Conservation (phyloP, 2,329 filamentous ascomycete genomes). For the Penicillium sp. region DNA sequence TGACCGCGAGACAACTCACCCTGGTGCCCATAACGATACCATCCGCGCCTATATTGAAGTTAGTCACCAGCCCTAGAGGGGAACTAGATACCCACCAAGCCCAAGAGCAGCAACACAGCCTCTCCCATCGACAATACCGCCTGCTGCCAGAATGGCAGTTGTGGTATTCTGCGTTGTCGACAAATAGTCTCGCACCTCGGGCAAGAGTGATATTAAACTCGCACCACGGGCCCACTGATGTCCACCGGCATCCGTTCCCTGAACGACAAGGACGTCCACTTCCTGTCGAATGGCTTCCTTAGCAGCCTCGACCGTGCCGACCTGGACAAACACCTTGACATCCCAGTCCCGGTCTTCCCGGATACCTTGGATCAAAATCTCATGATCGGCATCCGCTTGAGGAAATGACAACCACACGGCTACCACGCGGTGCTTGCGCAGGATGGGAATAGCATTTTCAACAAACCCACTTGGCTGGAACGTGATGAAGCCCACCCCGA, state of each 20-base stretch:
- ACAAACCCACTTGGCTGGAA: conserved; percentile 40
- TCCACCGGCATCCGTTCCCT: conserved; percentile 66
- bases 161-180: conserved; percentile 21
- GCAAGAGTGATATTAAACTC: conserved; percentile 58
- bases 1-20: conserved; percentile 4
- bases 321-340: conserved; percentile 60
- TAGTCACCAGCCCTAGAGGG: conserved; percentile 33
- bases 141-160: conserved; percentile 56
- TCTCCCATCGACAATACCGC: conserved; percentile 60
- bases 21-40: conserved; percentile 24
- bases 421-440: conserved; percentile 56
- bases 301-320: conserved; percentile 61
- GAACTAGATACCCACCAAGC: conserved; percentile 45
- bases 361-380: conserved; percentile 32
- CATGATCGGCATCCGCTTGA: conserved; percentile 38
- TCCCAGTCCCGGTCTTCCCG: conserved; percentile 27
- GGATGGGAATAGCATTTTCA: conserved; percentile 48
- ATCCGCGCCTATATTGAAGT: conserved; percentile 15
- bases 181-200: conserved; percentile 57
- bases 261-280: conserved; percentile 61
- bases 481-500: conserved; percentile 66
- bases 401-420: conserved; percentile 71
- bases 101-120: conserved; percentile 58
- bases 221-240: conserved; percentile 60
- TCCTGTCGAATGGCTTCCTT: conserved; percentile 50